Evolutionary conservation across 495 filamentous ascomycete species (phyloP), one percentile per base, ranked within the genome.

Genomic region (Tirmania nivea): DNA sequence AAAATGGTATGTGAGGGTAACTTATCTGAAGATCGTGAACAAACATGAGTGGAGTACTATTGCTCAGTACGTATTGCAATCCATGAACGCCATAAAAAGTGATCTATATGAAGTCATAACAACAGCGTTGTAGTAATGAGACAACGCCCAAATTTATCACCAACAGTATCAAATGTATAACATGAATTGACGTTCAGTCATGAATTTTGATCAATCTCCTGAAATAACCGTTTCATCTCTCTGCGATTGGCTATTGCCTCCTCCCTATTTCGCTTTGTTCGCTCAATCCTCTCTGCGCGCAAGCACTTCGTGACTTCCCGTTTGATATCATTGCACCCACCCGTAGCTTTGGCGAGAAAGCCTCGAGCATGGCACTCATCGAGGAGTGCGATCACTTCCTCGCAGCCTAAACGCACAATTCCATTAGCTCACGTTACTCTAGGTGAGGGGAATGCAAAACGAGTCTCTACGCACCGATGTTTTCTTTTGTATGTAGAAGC

Each of bases 291-390:
- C 66, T 94, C 84, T 8, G 72, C 78, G 48, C 81, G 73, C 21
- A 97, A 74, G 66, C 90, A 97, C 57, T 75, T 70, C 66, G 81
- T 87, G 52, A 97, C 81, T 21, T 84, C 69, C 31, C 72, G 68
- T 67, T 97, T 97, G 50, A 79, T 76, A 35, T 79, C 75, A 63
- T 83, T 96, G 78, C 90, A 97, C 73, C 80, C 86, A 47, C 90
- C 90, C 45, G 83, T 68, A 1, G 81, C 76, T 66, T 90, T 94
- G 74, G 79, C 84, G 9, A 96, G 64, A 71, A 96, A 96, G 31
- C 89, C 89, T 42, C 75, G 75, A 11, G 85, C 87, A 66, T 97
- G 90, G 70, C 90, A 97, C 72, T 94, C 86, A 53, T 96, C 90
- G 55, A 97, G 82, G 50, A 83, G 81, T 17, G 69, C 77, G 82